A percentile compares a stretch with the other conserved stretches of the same genome.
phyloP scores from a whole-genome alignment of 345 rosid species.

The Eucalyptus sideroxylon region DNA sequence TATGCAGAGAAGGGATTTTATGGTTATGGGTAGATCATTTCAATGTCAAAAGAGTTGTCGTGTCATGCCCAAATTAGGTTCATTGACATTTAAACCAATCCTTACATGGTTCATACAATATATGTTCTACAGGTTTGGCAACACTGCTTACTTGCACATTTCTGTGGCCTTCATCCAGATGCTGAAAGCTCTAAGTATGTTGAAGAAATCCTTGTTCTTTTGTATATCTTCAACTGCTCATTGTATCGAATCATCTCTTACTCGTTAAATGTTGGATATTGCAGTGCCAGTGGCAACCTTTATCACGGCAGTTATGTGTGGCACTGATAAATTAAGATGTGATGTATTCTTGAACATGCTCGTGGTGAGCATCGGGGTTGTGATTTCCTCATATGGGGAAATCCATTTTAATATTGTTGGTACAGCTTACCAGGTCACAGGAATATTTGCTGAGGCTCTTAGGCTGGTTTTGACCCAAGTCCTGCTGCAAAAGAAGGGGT shows the following conservation, averaged over 20 bases:
- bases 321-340: slow-evolving; percentile 88
- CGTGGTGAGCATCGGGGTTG: slow-evolving; percentile 95
- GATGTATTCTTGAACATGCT: slow-evolving; percentile 89
- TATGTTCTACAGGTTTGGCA: slow-evolving; percentile 71
- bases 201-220: not conserved
- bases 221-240: not conserved
- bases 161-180: slow-evolving; percentile 98
- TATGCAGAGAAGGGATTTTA: not conserved
- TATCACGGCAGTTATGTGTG: slow-evolving; percentile 75
- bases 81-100: not conserved
- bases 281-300: slow-evolving; percentile 98
- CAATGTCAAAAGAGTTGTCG: not conserved
- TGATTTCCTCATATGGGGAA: slow-evolving; percentile 91
- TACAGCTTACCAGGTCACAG: slow-evolving; percentile 88
- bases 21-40: not conserved
- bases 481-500: slow-evolving; percentile 89
- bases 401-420: slow-evolving; percentile 89
- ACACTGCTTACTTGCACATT: slow-evolving; percentile 86
- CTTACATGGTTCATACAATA: not conserved
- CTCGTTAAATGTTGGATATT: slow-evolving; percentile 18
- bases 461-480: slow-evolving; percentile 95
- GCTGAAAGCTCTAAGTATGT: slow-evolving; percentile 97
- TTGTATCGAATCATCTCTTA: not conserved
- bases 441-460: slow-evolving; percentile 96
- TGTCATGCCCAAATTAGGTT: not conserved